Conservation (phyloP, 441 rosid species). For the Gossypium gossypioides region DNA sequence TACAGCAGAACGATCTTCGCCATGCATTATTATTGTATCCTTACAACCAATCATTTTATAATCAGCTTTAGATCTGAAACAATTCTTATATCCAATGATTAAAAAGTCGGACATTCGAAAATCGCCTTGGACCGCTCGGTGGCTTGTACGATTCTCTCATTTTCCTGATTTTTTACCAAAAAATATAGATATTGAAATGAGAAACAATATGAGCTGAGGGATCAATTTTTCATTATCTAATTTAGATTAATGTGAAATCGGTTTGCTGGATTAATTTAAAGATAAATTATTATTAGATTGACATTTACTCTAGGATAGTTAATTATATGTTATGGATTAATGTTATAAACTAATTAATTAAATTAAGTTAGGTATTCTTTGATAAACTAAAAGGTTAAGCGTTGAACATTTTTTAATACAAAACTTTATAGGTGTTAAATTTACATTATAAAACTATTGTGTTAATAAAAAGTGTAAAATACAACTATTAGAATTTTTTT, state of each 20-base stretch:
- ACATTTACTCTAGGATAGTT: background rate
- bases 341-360: background rate
- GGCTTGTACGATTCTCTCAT: no score
- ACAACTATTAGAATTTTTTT: no score
- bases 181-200: no score
- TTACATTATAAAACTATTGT: no score
- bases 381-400: no score
- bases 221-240: background rate
- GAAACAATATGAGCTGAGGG: background rate
- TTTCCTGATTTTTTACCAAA: no score
- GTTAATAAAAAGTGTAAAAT: no score
- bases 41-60: background rate
- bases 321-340: background rate
- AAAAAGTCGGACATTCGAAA: background rate
- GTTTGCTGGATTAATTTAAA: background rate
- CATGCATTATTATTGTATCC: background rate
- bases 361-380: background rate
- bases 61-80: background rate
- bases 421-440: no score
- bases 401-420: no score
- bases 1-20: background rate
- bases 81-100: background rate
- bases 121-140: background rate
- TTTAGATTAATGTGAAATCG: background rate
- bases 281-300: background rate